Base-by-base conservation (phyloP, 805 yeast species). In the Priceomyces medius region DNA sequence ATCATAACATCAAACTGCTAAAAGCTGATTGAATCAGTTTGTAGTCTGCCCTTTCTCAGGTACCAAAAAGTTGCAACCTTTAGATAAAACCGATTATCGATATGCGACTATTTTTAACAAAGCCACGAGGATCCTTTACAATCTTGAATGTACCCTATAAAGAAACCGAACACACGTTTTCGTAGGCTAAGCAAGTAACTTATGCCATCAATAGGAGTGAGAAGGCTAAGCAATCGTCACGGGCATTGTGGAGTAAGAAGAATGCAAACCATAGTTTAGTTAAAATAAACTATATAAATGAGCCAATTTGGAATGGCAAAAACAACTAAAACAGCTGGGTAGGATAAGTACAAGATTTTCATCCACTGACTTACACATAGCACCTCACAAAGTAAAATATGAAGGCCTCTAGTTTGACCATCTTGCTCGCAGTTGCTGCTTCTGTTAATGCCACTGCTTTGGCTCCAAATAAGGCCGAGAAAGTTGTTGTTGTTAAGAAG, bases 341-440 rank as follows among this genome's bases (percentile, higher is more conserved):
- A n/a, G n/a, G n/a, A n/a, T n/a, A n/a, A n/a, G n/a, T n/a, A n/a
- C n/a, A n/a, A n/a, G n/a, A n/a, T n/a, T n/a, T n/a, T n/a, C n/a
- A n/a, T n/a, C n/a, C n/a, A n/a, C n/a, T n/a, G n/a, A n/a, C 10
- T 16, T 32, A 8, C 7, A 32, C 7, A 16, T n/a, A 12, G 20
- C 8, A 5, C 20, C 26, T 4, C 7, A 7, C 20, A 14, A 13
- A 35, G 17, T 3, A 21, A 14, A 21, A 18, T 46, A 49, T 49
- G 52, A 47, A 39, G 37, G 18, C 37, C 29, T 42, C 46, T 23
- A 26, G 49, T 20, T 44, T 53, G 21, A 45, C 50, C 12, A 13
- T 47, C 20, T 43, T 47, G 12, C 27, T 45, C 28, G 34, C 50
- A 28, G 47, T 40, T 28, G 51, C 50, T 23, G 44, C 44, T 37